Base-by-base conservation (phyloP, 1,284 basidiomycete species). In the Malassezia sp. region DNA sequence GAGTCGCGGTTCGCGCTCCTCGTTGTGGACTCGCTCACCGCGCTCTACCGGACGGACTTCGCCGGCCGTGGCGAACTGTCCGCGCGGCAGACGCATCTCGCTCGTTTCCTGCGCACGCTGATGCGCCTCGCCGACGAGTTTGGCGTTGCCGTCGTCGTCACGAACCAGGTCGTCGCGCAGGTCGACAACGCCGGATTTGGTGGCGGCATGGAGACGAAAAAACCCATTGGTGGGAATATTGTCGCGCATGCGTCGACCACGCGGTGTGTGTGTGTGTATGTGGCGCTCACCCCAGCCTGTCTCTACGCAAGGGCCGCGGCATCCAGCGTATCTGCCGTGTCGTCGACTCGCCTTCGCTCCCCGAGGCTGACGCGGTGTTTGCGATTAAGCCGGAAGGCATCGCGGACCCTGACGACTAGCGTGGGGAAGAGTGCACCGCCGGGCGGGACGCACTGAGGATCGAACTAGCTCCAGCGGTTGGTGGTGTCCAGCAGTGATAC, bases 161-260 rank as follows among this genome's bases (percentile, higher is more conserved):
- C 88, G 5, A 99, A 99, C 70, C 93, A 99, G 72, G 93, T 99
- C 51, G 95, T 99, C 76, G 95, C 93, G 14, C 90, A 83, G 57
- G 91, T 93, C 1, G 93, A 97, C 47, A 84, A 84, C 20, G 84
- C 83, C 8, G 85, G 85, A 38, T 91, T 88, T 62, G 81, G 81
- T 14, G n/a, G n/a, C n/a, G 62, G 60, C 26, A 63, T 59, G 10
- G 64, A 59, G 85, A 71, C 73, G 5, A 95, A 95, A 78, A 97
- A 96, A 72, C 91, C 91, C 4, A 93, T 97, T 30, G 70, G 70
- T 15, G 70, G 70, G 12, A 71, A 71, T 52, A 71, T 71, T 44
- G 67, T 71, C 9, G 70, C 70, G 11, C 70, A 71, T 52, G 67
- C 68, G 12, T 67, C 64, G 12, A 71, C 68, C 0, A 71, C 70